Conservation (phyloP, 352 stramenopile genomes). For the Pythium chondricola region DNA sequence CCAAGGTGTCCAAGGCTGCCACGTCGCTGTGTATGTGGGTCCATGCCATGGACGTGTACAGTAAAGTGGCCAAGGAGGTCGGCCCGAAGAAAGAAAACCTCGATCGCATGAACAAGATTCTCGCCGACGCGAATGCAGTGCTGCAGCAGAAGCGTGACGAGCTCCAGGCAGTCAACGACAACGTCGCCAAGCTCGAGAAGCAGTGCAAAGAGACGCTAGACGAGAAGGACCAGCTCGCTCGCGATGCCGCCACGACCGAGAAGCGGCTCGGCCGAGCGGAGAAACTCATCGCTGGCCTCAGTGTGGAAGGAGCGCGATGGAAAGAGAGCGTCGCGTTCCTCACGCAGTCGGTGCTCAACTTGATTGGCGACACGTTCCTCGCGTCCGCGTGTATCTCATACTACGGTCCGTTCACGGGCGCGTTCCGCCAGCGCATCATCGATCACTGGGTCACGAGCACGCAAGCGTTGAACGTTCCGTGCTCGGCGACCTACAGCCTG, state of each 20-base stretch:
- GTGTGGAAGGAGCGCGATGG: constrained; percentile 90
- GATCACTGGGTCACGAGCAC: constrained; percentile 62
- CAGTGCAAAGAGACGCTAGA: constrained; percentile 88
- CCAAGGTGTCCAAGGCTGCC: constrained; percentile 90
- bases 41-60: constrained; percentile 94
- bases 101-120: constrained; percentile 88
- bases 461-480: constrained; percentile 64
- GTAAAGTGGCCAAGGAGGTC: constrained; percentile 92
- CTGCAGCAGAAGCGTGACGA: constrained; percentile 87
- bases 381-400: constrained; percentile 91
- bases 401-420: constrained; percentile 91
- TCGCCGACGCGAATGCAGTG: constrained; percentile 83
- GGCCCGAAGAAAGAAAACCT: constrained; percentile 89
- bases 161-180: constrained; percentile 86
- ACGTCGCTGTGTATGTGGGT: constrained; percentile 92
- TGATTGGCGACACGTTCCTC: constrained; percentile 92
- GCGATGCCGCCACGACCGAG: constrained; percentile 82
- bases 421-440: constrained; percentile 77
- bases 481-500: constrained; percentile 64
- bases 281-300: constrained; percentile 88
- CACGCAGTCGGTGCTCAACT: constrained; percentile 58
- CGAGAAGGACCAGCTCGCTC: constrained; percentile 89
- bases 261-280: constrained; percentile 87
- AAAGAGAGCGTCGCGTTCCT: constrained; percentile 85
- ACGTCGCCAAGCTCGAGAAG: constrained; percentile 83